Evolutionary conservation across 768 basidiomycete species (phyloP), one percentile per base, ranked within the genome.

Genomic region (Chalciporus sphaerocephalus): DNA sequence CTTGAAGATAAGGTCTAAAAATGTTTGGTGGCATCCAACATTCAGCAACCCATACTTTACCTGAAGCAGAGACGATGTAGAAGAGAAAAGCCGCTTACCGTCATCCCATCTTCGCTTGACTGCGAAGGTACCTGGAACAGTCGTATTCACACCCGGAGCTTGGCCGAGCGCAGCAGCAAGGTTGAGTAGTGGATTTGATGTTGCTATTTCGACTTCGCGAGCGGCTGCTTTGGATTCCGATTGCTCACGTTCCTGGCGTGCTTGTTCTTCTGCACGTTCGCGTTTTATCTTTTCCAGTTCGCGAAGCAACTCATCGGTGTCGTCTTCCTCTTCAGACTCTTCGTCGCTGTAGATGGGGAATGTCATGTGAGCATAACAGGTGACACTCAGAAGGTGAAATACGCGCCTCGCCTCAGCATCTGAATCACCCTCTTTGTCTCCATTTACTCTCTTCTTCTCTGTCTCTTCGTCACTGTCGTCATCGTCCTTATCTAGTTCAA

Each of bases 281-380:
- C 85, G 85, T 68, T 96, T 97, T 55, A 98, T 97, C 72, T 95
- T 97, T 68, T 96, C 95, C n/a, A 99, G 75, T 64, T 99, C 96
- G 20, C 92, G 83, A 50, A 99, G 73, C 18, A 99, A 75, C 58
- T 96, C 95, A 0, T 92, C 92, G 0, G 92, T 92, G 43, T 95
- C 59, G 21, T 61, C 59, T 18, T 60, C 59, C 52, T 95, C 93
- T 15, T 83, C 80, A 0, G 69, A 63, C 6, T 77, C 75, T 7
- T 78, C 78, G 27, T 82, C 80, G 42, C 72, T 75, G 48, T n/a
- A n/a, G n/a, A n/a, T n/a, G n/a, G n/a, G n/a, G n/a, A 30, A 9
- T n/a, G 5, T 32, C 30, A n/a, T n/a, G 15, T 32, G 13, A 32
- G 30, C n/a, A 17, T 39, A 21, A 15, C 35, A 16, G 17, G 11